Base-by-base conservation (phyloP, 495 filamentous ascomycete species). In the Elasticomyces elasticus region DNA sequence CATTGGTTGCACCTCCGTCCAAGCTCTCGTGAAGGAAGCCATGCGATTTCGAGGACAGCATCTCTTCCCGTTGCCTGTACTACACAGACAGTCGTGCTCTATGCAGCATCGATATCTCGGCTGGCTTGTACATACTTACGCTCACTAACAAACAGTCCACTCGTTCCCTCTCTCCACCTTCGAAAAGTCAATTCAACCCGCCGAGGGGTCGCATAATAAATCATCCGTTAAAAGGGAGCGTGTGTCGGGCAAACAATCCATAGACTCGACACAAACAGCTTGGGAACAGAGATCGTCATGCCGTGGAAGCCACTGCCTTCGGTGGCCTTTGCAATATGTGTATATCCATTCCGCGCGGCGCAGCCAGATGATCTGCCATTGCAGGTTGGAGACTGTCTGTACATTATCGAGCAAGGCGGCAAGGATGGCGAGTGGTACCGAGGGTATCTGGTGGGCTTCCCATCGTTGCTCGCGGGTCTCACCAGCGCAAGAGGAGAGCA, bases 331-430 rank as follows among this genome's bases (percentile, higher is more conserved):
- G 94, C 91, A 57, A 85, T 98, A 67, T 91, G 90, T 67, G 86
- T 82, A 56, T 91, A 89, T 66, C 92, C 92, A 27, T 98, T 97
- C 71, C 78, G 82, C 54, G 85, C 92, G 44, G 83, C 85, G 28
- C 84, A 81, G 53, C 82, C 90, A 26, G 87, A 87, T 62, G 92
- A 98, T 69, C 81, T 98, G n/a, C 91, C 92, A 13, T 80, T 98
- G 63, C 89, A 98, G 69, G 83, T 98, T 25, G 92, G 92, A 65
- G 92, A 98, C 76, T 92, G 97, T 69, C 75, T 98, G 49, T 98
- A 98, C 70, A 94, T 98, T 52, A 95, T 98, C 64, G 92, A 98
- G 72, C 87, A 95, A 69, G 83, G 84, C n/a, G 90, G 89, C 2
- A 69, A 67, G 22, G 78, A 94, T 69, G 85, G 83, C 58, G 78